Conservation (phyloP, 768 basidiomycete species). For the Hortiboletus flavorubellus region DNA sequence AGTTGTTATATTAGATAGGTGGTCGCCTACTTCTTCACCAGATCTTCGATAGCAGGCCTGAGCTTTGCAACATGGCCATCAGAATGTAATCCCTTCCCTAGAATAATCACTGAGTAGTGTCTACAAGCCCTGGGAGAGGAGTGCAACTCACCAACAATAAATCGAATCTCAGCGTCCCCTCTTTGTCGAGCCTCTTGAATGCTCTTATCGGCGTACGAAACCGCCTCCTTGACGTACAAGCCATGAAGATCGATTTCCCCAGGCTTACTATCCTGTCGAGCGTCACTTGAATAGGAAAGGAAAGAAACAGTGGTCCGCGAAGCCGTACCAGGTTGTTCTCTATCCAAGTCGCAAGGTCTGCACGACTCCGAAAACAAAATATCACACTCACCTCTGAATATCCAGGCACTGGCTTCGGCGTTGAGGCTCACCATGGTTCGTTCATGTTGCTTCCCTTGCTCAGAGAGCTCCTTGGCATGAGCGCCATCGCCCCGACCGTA, state of each 20-base stretch:
- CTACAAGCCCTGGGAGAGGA: not conserved
- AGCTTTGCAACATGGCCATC: slow-evolving; percentile 74
- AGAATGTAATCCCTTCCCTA: slow-evolving; percentile 88
- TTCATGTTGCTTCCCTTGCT: slow-evolving; percentile 78
- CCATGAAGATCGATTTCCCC: slow-evolving; percentile 90
- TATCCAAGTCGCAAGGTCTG: slow-evolving; percentile 23
- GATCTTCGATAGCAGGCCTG: slow-evolving; percentile 85
- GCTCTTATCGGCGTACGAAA: slow-evolving; percentile 66
- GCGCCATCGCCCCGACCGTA: slow-evolving; percentile 73
- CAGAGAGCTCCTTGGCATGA: slow-evolving; percentile 75
- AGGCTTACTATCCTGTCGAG: slow-evolving; percentile 54
- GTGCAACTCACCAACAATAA: slow-evolving; percentile 75
- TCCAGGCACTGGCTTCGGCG: slow-evolving; percentile 81
- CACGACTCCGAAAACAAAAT: not conserved
- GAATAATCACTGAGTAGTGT: not conserved
- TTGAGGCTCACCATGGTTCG: slow-evolving; percentile 76
- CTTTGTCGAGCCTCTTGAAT: slow-evolving; percentile 61
- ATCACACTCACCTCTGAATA: slow-evolving; percentile 57
- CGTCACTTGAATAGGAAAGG: not conserved
- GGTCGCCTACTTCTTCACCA: slow-evolving; percentile 69
- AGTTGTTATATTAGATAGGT: not conserved
- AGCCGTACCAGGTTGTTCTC: slow-evolving; percentile 69
- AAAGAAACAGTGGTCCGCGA: not conserved
- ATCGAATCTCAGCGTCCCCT: slow-evolving; percentile 61
- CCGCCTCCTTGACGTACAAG: slow-evolving; percentile 90